Evolutionary conservation across 1,139 yeast species (phyloP), one percentile per base, ranked within the genome.

Genomic region (Sugiyamaella xylanicola): DNA sequence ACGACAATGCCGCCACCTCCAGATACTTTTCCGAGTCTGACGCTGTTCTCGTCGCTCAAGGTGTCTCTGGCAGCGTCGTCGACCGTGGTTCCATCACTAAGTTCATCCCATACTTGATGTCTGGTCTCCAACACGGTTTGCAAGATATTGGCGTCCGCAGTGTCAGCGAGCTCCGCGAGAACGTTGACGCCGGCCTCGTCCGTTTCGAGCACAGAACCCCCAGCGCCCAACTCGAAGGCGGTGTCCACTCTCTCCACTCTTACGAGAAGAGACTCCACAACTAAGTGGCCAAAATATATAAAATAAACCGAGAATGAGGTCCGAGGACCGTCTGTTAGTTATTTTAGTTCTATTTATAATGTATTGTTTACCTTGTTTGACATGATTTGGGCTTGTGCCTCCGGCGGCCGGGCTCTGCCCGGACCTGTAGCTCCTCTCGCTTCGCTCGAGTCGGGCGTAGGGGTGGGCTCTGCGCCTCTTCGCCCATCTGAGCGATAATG

Each of bases 131-230:
- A 81, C 99, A 93, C 76, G 92, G 99, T 72, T 87, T 95, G 74
- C 99, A 93, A 81, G 99, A 93, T 74, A 89, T 95, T 74, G 99
- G 99, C 77, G 86, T 87, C 62, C 69, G 72, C 67, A 85, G 95
- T 48, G 73, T 88, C 66, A 71, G 68, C 16, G 84, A 77, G 54
- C 82, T 93, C 74, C 87, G 87, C 72, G 74, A 75, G 57, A 75
- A 79, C 55, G 95, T 89, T 59, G 79, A 78, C 67, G 63, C 68
- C 57, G 96, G 96, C 64, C 78, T 77, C 36, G 86, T 91, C 62
- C 86, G 99, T 78, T 93, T 95, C 71, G 99, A 95, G 79, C 86
- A 87, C 77, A 90, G 99, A 84, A 91, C 99, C 65, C 96, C 98
- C 55, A 88, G 97, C 71, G 97, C 99, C 61, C 99, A 93, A 82